Base-by-base conservation (phyloP, 768 basidiomycete genomes). In the Russula foetens region DNA sequence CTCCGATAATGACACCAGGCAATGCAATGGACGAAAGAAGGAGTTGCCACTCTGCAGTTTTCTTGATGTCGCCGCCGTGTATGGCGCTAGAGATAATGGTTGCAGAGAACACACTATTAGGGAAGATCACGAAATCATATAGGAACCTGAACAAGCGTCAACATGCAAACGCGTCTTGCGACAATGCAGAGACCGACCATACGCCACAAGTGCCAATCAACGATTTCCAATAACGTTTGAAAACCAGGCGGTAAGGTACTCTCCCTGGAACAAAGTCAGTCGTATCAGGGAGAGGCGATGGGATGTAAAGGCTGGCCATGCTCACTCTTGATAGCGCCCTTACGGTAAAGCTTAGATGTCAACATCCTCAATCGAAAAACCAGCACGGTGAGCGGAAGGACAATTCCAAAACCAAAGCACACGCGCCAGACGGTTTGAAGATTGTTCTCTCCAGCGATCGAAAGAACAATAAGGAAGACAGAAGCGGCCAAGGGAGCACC, bases 321-420 rank as follows among this genome's bases (percentile, higher is more conserved):
- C 76, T 69, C 68, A 83, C 81, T 76, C 66, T 86, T 84, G 62
- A 88, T 86, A 7, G 87, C 86, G 29, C 81, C 79, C 59, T 82
- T 77, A 45, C 79, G 76, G 68, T 83, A 88, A 54, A 89, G 76
- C 63, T 75, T 77, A 15, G 85, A 80, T 66, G 81, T 86, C 65
- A 88, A 69, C 87, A 90, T 90, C 53, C 82, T 77, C 66, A 88
- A 70, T 56, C 88, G 85, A 74, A 86, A 88, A 69, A 81, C 76
- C 69, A 91, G 82, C 26, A 91, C 88, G 3, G 79, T 79, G 52
- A 88, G 68, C 17, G 88, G 85, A 14, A 86, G 72, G 29, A 82
- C 51, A 26, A 85, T 79, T 28, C 86, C 85, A 60, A 86, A 72
- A 8, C 82, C 84, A 50, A 85, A 85, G 71, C 79, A 82, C 29